Percentiles rank a stretch among this genome's conserved stretches.
These are phyloP conservation scores for Metschnikowia corniflorae DNA, from an alignment of 805 yeast species.

Conservation along the genomic window DNA sequence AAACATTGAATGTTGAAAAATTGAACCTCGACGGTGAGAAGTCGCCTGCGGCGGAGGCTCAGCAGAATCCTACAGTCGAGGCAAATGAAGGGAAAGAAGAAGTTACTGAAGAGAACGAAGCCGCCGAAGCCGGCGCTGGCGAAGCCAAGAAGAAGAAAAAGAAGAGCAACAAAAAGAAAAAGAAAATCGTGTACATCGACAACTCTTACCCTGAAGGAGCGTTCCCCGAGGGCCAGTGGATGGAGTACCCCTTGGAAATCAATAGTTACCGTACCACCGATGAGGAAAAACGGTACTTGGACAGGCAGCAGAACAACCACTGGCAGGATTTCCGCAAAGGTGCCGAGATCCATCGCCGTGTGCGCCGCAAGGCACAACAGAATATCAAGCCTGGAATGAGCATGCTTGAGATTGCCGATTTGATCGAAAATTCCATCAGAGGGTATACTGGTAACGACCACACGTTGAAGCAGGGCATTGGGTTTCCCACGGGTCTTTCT, in stretches of 20 bases:
- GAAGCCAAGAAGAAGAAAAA: constrained; percentile 33
- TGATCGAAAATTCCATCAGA: constrained; percentile 82
- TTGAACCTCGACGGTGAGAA: constrained; percentile 11
- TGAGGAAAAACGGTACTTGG: constrained; percentile 81
- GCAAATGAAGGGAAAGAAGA: constrained; percentile 4
- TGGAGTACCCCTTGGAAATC: constrained; percentile 66
- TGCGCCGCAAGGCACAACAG: constrained; percentile 72
- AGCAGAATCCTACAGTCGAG: constrained; percentile 2
- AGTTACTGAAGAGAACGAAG: constrained; percentile 27
- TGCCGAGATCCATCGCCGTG: constrained; percentile 93
- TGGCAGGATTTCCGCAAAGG: constrained; percentile 94
- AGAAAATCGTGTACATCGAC: constrained; percentile 58
- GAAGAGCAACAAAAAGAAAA: constrained; percentile 49
- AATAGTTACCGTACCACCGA: constrained; percentile 72
- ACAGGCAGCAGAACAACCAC: constrained; percentile 54
- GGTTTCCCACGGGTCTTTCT: constrained; percentile 97
- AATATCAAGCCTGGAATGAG: constrained; percentile 87
- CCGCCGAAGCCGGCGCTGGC: constrained; percentile 9
- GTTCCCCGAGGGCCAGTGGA: constrained; percentile 87
- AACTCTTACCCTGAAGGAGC: constrained; percentile 63
- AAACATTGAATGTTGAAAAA: constrained; percentile 9
- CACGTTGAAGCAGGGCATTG: constrained; percentile 74
- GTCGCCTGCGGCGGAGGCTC: neutral
- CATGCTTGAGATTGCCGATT: constrained; percentile 84
- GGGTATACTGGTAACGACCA: constrained; percentile 66